Conservation (phyloP, 2,329 filamentous ascomycete species). For the Epichloe gansuensis region DNA sequence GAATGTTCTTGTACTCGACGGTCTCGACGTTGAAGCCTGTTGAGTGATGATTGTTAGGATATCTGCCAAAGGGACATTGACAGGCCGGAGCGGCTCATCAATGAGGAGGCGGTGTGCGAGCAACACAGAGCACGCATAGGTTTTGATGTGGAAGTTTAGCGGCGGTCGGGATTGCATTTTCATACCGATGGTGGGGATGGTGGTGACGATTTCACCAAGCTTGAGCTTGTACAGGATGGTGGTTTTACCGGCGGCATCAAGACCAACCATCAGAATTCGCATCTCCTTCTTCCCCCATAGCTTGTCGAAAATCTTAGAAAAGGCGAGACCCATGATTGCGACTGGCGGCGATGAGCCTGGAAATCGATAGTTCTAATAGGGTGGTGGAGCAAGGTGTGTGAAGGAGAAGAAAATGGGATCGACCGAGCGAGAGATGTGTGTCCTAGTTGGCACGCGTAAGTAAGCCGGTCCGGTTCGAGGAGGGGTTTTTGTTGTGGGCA, state of each 20-base stretch:
- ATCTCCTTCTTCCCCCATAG: conserved; percentile 99
- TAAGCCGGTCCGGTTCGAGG: conserved; percentile 9
- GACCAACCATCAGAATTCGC: conserved; percentile 99
- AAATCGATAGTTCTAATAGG: conserved; percentile 8
- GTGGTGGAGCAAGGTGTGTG: conserved; percentile 4
- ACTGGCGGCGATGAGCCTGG: conserved; percentile 24
- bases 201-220: conserved; percentile 97
- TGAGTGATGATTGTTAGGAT: conserved; percentile 9
- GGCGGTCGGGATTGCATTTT: conserved; percentile 6
- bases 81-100: neutral
- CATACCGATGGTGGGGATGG: conserved; percentile 94
- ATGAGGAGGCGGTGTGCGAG: neutral
- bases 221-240: conserved; percentile 99
- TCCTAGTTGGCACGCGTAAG: conserved; percentile 20
- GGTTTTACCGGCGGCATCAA: conserved; percentile 99
- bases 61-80: neutral
- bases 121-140: neutral
- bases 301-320: conserved; percentile 93
- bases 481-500: conserved; percentile 12
- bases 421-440: conserved; percentile 10
- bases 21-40: conserved; percentile 99
- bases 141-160: neutral
- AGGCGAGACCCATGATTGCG: conserved; percentile 91
- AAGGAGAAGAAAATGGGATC: conserved; percentile 8
- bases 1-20: conserved; percentile 99